phyloP scores from a whole-genome alignment of 352 stramenopile genomes.

The Phytopythium oedochilum region DNA sequence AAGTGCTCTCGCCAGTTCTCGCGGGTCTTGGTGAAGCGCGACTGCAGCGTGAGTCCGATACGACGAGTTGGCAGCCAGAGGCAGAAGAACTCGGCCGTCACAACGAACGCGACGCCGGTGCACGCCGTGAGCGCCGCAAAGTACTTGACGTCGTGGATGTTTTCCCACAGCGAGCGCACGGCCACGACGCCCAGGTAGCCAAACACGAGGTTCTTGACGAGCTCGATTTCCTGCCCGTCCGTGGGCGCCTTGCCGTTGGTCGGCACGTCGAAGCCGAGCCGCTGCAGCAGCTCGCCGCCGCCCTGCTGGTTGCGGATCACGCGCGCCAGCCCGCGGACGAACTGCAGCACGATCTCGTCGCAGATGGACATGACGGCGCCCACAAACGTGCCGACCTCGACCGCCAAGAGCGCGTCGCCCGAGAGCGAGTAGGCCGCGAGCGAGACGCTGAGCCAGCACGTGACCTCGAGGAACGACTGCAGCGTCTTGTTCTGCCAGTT shows the following conservation, averaged over 20 bases:
- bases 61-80: slow-evolving; percentile 73
- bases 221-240: slow-evolving; percentile 55
- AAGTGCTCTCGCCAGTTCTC: slow-evolving; percentile 59
- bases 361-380: slow-evolving; percentile 79
- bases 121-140: slow-evolving; percentile 64
- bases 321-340: slow-evolving; percentile 51
- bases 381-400: slow-evolving; percentile 70
- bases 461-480: slow-evolving; percentile 78
- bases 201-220: slow-evolving; percentile 81
- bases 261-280: slow-evolving; percentile 67
- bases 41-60: slow-evolving; percentile 68
- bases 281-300: slow-evolving; percentile 46
- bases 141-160: slow-evolving; percentile 68
- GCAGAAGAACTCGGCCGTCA: slow-evolving; percentile 74
- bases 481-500: slow-evolving; percentile 83
- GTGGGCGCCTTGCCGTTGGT: slow-evolving; percentile 64
- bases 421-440: slow-evolving; percentile 58
- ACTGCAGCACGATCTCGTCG: slow-evolving; percentile 70
- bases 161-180: slow-evolving; percentile 55
- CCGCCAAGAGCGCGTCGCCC: slow-evolving; percentile 46
- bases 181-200: slow-evolving; percentile 64
- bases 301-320: slow-evolving; percentile 70
- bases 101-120: slow-evolving; percentile 64
- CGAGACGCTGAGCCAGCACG: slow-evolving; percentile 69
- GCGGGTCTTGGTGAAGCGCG: slow-evolving; percentile 52